Percentiles rank a stretch among this genome's conserved stretches.
Evolutionary conservation across 106 monocot species (phyloP).

Genomic region (Agapanthus africanus): DNA sequence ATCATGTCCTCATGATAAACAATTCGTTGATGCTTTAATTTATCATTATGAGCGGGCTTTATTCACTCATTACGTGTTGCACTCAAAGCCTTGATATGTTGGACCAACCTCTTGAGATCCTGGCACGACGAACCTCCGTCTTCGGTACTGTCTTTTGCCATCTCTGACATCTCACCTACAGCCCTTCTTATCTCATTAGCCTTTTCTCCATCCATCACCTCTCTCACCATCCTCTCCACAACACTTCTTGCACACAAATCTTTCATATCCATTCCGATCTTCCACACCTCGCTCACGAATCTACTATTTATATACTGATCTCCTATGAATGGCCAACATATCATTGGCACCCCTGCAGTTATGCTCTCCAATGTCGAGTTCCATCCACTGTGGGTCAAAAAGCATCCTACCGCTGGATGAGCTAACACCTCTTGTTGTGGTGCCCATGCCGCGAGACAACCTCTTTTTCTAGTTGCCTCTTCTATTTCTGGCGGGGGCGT

Average conservation of each 20-base stretch:
- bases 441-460: conserved; percentile 10
- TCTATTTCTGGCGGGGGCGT: too few relatives aligned
- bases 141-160: neutral
- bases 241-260: neutral
- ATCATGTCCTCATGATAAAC: too few relatives aligned
- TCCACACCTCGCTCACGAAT: neutral
- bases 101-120: neutral
- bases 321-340: neutral
- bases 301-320: conserved; percentile 3
- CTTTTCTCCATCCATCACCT: neutral
- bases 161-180: neutral
- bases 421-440: conserved; percentile 26
- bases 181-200: neutral
- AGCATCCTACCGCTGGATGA: conserved; percentile 22
- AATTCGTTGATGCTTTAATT: too few relatives aligned
- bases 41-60: too few relatives aligned
- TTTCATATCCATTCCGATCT: conserved; percentile 6
- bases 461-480: neutral
- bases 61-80: too few relatives aligned
- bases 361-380: conserved; percentile 27
- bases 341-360: conserved; percentile 1
- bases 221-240: neutral
- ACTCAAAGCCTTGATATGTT: neutral
- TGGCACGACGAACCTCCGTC: neutral
- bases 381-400: conserved; percentile 32